Evolutionary conservation across 768 basidiomycete genomes (phyloP).

Genomic region (Grammothele lineata): DNA sequence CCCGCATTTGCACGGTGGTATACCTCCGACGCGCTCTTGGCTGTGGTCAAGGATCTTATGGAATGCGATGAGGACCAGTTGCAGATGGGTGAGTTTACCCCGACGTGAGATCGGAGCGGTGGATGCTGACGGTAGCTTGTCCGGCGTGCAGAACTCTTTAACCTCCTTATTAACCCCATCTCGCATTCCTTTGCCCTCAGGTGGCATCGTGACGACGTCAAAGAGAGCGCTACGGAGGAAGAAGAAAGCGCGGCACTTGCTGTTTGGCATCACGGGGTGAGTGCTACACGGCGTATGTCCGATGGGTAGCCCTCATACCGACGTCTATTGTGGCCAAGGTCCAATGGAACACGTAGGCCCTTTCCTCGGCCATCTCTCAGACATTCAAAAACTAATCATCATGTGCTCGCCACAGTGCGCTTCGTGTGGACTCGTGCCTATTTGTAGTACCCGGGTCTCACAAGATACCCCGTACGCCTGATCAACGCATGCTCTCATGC

Average conservation of each 20-base stretch:
- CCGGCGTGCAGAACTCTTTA: conserved; percentile 56
- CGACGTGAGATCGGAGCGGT: too few species aligned
- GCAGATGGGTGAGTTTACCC: conserved; percentile 76
- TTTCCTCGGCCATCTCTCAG: background rate
- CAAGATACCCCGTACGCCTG: conserved; percentile 47
- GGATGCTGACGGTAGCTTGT: too few species aligned
- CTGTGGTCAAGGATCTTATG: conserved; percentile 42
- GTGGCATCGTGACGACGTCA: conserved; percentile 79
- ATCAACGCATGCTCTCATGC: conserved; percentile 53
- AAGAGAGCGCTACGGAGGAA: conserved; percentile 48
- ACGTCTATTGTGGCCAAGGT: conserved; percentile 52
- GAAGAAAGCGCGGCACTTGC: conserved; percentile 57
- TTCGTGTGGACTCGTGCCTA: conserved; percentile 66
- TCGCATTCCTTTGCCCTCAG: conserved; percentile 64
- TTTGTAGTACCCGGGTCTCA: conserved; percentile 71
- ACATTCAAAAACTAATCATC: background rate
- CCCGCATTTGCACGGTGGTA: conserved; percentile 65
- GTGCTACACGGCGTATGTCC: too few species aligned
- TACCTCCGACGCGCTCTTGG: conserved; percentile 46
- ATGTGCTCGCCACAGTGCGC: conserved; percentile 38
- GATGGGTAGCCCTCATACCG: too few species aligned
- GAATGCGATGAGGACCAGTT: conserved; percentile 54
- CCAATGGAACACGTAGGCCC: conserved; percentile 76
- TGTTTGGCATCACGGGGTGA: conserved; percentile 63
- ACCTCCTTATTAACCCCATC: conserved; percentile 67